These are phyloP conservation scores for Neltuma alba DNA, from an alignment of 306 rosid species.

Conservation along the genomic window DNA sequence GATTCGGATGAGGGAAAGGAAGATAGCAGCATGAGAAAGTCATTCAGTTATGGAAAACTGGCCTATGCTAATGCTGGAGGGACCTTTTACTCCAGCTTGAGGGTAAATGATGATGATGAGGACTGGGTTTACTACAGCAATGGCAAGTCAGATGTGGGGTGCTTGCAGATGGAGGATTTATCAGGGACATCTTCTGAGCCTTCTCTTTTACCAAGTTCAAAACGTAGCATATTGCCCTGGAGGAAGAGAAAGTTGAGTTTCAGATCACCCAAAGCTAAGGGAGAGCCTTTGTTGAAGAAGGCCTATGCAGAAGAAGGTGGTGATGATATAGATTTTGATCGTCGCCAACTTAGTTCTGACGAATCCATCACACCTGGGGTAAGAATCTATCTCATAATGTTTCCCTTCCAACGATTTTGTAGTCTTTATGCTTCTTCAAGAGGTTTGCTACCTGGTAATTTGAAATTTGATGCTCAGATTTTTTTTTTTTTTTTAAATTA, in stretches of 20 bases:
- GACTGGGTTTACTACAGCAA: conserved; percentile 92
- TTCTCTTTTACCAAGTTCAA: conserved; percentile 63
- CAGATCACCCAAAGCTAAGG: conserved; percentile 95
- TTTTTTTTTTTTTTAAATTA: too few relatives aligned
- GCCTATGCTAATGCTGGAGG: conserved; percentile 93
- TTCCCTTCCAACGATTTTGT: conserved; percentile 26
- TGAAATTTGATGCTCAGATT: conserved; percentile 16
- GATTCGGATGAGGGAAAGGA: conserved; percentile 90
- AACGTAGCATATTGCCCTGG: conserved; percentile 91
- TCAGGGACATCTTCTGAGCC: conserved; percentile 59
- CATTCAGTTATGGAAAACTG: conserved; percentile 93
- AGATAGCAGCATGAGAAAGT: conserved; percentile 78
- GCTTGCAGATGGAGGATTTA: conserved; percentile 63
- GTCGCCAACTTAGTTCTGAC: conserved; percentile 96
- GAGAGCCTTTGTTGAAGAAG: conserved; percentile 93
- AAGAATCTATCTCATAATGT: conserved; percentile 35
- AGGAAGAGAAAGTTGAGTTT: conserved; percentile 99
- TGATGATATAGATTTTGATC: conserved; percentile 97
- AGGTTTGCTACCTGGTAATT: conserved; percentile 16
- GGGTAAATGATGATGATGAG: conserved; percentile 63
- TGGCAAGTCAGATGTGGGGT: conserved; percentile 73
- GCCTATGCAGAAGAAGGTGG: conserved; percentile 99
- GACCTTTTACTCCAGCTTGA: conserved; percentile 63
- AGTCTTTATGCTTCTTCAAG: conserved; percentile 18
- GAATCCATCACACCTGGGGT: conserved; percentile 78